phyloP scores from a whole-genome alignment of 495 filamentous ascomycete species.

The Neurospora cerealis region DNA sequence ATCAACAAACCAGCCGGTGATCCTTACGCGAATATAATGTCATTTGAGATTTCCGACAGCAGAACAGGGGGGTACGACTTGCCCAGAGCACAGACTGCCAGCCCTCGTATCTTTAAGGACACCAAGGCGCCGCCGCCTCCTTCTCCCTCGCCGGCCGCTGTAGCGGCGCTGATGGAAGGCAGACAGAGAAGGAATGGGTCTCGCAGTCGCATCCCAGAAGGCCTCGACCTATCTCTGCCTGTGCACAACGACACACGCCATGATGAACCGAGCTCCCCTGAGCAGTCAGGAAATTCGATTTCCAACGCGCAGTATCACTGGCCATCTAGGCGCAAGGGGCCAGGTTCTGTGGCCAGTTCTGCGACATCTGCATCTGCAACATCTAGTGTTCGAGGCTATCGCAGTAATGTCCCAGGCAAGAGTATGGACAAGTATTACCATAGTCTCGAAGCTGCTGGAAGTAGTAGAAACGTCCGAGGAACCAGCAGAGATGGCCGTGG shows the following conservation, averaged over 20 bases:
- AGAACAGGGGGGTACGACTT: constrained; percentile 13
- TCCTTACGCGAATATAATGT: constrained; percentile 12
- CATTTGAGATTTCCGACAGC: constrained; percentile 5
- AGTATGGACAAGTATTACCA: constrained; percentile 81
- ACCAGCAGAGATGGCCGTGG: constrained; percentile 49
- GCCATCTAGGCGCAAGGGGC: constrained; percentile 35
- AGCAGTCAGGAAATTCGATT: constrained; percentile 36
- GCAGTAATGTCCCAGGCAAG: constrained; percentile 37
- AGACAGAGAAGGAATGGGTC: constrained; percentile 56
- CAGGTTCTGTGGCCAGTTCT: constrained; percentile 38
- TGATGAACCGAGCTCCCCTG: constrained; percentile 42
- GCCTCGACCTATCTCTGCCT: constrained; percentile 64
- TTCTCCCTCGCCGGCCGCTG: constrained; percentile 37
- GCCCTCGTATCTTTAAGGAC: constrained; percentile 39
- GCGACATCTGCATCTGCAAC: constrained; percentile 26
- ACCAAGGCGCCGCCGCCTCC: constrained; percentile 35
- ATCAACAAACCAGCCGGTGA: constrained; percentile 9
- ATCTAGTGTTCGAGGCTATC: constrained; percentile 27
- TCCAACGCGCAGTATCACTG: constrained; percentile 30
- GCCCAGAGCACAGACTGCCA: constrained; percentile 35
- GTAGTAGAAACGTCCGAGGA: constrained; percentile 43
- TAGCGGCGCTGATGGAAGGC: constrained; percentile 43
- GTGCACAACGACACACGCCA: constrained; percentile 43
- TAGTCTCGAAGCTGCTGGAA: constrained; percentile 68
- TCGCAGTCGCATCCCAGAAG: constrained; percentile 70